Evolutionary conservation across 768 basidiomycete species (phyloP).

Genomic region (Gymnopilus junonius): DNA sequence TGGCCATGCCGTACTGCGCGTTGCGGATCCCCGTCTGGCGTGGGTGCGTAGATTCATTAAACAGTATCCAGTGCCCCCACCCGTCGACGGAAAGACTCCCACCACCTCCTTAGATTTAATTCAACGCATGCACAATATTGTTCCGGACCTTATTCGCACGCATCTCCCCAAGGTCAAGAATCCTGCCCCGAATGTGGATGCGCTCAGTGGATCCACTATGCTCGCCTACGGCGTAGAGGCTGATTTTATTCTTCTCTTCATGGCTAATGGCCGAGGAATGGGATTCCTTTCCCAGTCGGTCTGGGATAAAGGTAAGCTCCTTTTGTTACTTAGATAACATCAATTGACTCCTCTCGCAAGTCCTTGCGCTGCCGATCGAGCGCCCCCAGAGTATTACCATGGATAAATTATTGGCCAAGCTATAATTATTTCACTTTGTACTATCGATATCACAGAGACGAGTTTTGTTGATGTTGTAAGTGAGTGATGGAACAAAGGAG

Average conservation of each 20-base stretch:
- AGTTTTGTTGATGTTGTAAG: too few species aligned
- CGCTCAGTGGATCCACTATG: conserved; percentile 9
- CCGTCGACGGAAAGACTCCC: background rate
- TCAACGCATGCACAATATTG: conserved; percentile 2
- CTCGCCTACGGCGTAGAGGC: conserved; percentile 5
- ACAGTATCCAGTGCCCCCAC: background rate
- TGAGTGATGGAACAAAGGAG: too few species aligned
- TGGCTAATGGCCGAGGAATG: conserved; percentile 7
- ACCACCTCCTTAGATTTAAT: conserved; percentile 1
- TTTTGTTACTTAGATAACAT: background rate
- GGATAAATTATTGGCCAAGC: conserved; percentile 6
- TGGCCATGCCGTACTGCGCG: conserved; percentile 6
- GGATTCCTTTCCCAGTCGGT: conserved; percentile 10
- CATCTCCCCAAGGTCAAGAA: conserved; percentile 6
- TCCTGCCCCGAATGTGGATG: conserved; percentile 9
- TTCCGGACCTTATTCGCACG: background rate
- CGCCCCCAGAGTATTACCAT: conserved; percentile 10
- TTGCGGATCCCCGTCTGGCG: conserved; percentile 5
- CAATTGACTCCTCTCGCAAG: background rate
- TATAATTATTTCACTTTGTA: background rate
- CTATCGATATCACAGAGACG: too few species aligned
- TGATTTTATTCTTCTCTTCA: conserved; percentile 7
- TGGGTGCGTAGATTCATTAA: conserved; percentile 8
- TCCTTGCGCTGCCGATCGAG: conserved; percentile 6
- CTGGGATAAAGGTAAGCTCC: conserved; percentile 5